Percentiles rank a stretch among this genome's conserved stretches.
Evolutionary conservation across 1,139 yeast genomes (phyloP).

Genomic region (Petasospora rhodanensis): DNA sequence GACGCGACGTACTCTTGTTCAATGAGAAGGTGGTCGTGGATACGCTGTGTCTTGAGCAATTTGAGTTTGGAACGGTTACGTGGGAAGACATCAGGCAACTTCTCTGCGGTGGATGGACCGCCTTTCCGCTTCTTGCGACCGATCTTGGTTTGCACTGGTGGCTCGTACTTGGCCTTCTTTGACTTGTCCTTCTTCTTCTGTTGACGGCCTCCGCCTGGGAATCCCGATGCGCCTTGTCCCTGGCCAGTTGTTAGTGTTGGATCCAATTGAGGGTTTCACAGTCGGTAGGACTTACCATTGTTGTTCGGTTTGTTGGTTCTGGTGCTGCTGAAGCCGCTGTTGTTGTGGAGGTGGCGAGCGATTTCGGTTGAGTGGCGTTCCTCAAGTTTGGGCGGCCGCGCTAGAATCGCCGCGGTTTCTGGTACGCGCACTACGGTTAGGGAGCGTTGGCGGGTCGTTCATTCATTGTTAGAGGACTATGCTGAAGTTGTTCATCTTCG

Average conservation of each 20-base stretch:
- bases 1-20: slow-evolving; percentile 97
- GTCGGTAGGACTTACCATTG: not conserved
- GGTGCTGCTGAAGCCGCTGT: no score
- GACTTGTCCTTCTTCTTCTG: slow-evolving; percentile 72
- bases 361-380: slow-evolving; percentile 4
- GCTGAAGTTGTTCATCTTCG: slow-evolving; percentile 61
- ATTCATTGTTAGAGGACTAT: slow-evolving; percentile 30
- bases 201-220: slow-evolving; percentile 64
- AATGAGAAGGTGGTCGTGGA: slow-evolving; percentile 88
- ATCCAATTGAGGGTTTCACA: not conserved
- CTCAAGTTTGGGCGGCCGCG: no score
- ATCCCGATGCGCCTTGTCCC: slow-evolving; percentile 85
- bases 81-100: slow-evolving; percentile 86
- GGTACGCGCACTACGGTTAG: slow-evolving; percentile 7
- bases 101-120: slow-evolving; percentile 79
- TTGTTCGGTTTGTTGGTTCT: no score
- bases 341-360: no score
- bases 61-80: slow-evolving; percentile 91
- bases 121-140: slow-evolving; percentile 91
- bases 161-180: slow-evolving; percentile 93
- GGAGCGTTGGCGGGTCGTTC: slow-evolving; percentile 1
- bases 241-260: slow-evolving; percentile 5
- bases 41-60: slow-evolving; percentile 87
- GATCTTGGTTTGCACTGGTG: slow-evolving; percentile 92
- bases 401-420: no score